Conservation (phyloP, 306 rosid genomes). For the Hippophae gyantsensis region DNA sequence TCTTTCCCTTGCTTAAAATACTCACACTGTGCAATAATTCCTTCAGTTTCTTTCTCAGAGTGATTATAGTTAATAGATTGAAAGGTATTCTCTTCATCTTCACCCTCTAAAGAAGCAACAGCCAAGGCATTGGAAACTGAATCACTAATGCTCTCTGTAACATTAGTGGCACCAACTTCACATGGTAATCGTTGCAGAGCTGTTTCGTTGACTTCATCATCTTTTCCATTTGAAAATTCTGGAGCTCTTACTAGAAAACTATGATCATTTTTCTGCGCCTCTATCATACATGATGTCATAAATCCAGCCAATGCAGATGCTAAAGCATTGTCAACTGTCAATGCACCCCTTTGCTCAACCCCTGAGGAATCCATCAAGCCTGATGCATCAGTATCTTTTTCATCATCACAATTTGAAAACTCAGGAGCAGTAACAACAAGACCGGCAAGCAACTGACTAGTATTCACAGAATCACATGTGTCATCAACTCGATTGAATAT, state of each 20-base stretch:
- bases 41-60: conserved; percentile 21
- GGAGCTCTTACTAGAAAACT: conserved; percentile 41
- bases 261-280: conserved; percentile 30
- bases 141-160: conserved; percentile 15
- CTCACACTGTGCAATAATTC: conserved; percentile 13
- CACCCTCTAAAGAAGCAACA: conserved; percentile 19
- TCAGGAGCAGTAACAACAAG: conserved; percentile 79
- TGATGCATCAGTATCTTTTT: conserved; percentile 27
- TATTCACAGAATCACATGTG: conserved; percentile 25
- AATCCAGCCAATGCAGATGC: conserved; percentile 76
- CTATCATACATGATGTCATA: conserved; percentile 37
- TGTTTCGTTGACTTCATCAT: conserved; percentile 19
- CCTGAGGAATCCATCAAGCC: conserved; percentile 17
- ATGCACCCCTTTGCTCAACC: conserved; percentile 33
- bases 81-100: conserved; percentile 10
- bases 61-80: conserved; percentile 11
- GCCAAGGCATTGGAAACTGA: conserved; percentile 13
- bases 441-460: conserved; percentile 44
- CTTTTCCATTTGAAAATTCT: conserved; percentile 46
- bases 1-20: conserved; percentile 14
- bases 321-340: conserved; percentile 67
- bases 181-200: conserved; percentile 15
- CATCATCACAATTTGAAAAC: conserved; percentile 55
- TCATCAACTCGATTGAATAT: conserved; percentile 21
- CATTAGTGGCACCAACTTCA: conserved; percentile 19